Conservation (phyloP, 305 asterid genomes). For the Rubia tinctorum region DNA sequence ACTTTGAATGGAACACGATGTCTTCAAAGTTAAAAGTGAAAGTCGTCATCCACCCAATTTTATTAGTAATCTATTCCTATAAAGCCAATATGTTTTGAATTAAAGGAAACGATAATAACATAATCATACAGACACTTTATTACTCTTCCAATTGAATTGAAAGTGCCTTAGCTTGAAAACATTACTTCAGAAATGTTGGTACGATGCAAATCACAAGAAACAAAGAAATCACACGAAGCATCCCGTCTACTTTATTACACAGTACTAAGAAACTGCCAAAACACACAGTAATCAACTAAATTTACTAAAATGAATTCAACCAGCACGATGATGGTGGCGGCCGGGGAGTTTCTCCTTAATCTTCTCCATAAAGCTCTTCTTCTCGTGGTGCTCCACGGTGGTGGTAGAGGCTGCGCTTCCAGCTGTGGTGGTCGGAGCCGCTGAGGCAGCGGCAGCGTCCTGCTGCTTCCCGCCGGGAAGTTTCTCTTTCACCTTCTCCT, state of each 20-base stretch:
- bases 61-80: no score
- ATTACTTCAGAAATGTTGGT: no score
- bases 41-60: no score
- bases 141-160: no score
- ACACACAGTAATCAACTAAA: not conserved
- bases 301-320: not conserved
- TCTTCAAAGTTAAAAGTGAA: no score
- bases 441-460: conserved; percentile 5
- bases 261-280: not conserved
- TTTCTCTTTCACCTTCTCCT: conserved; percentile 62
- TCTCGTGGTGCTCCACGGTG: conserved; percentile 42
- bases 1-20: no score
- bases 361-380: conserved; percentile 69
- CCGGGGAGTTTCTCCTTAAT: conserved; percentile 81
- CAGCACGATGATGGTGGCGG: conserved; percentile 39
- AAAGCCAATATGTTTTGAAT: no score
- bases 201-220: no score
- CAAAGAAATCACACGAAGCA: conserved; percentile 5
- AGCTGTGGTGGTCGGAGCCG: conserved; percentile 20
- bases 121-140: no score
- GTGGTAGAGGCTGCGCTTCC: conserved; percentile 29
- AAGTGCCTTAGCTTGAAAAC: no score
- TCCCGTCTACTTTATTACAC: not conserved
- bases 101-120: no score
- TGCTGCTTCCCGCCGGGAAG: conserved; percentile 46